Conservation (phyloP, 2,329 filamentous ascomycete genomes). For the Pseudohalonectria lignicola region DNA sequence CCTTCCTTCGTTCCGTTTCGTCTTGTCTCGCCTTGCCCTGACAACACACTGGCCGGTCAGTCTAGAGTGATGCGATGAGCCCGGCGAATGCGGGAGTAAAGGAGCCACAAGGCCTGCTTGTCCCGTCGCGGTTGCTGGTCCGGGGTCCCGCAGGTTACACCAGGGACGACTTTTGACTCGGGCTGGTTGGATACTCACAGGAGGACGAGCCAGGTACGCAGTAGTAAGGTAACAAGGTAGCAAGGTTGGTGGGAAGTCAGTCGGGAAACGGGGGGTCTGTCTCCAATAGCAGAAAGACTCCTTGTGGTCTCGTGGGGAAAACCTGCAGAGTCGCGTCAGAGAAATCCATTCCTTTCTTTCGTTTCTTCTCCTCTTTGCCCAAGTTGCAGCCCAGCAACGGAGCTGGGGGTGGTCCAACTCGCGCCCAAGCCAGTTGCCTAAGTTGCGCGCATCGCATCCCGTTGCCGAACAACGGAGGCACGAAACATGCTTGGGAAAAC, state of each 20-base stretch:
- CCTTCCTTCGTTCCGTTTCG: not conserved
- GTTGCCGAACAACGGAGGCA: too few species aligned
- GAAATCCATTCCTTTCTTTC: constrained; percentile 4
- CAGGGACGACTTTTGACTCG: constrained; percentile 9
- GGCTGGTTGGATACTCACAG: constrained; percentile 16
- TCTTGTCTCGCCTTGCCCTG: not conserved
- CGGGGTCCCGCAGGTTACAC: constrained; percentile 15
- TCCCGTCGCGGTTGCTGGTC: constrained; percentile 2
- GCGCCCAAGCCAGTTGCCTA: too few species aligned
- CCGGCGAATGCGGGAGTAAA: not conserved
- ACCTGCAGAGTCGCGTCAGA: constrained; percentile 28
- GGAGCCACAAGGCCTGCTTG: not conserved
- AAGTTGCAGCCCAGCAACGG: constrained; percentile 6
- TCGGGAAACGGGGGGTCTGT: too few species aligned
- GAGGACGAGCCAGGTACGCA: constrained; percentile 3
- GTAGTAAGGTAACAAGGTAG: constrained; percentile 4
- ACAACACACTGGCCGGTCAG: not conserved
- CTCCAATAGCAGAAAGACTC: too few species aligned
- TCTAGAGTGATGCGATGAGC: not conserved
- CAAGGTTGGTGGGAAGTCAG: too few species aligned
- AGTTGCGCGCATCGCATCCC: too few species aligned
- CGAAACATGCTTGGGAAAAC: too few species aligned
- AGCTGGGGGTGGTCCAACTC: too few species aligned
- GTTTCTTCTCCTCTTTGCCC: constrained; percentile 10
- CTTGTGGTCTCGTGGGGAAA: constrained; percentile 17